Evolutionary conservation across 2,329 filamentous ascomycete species (phyloP).

Genomic region (Domatiomyces catenatus): DNA sequence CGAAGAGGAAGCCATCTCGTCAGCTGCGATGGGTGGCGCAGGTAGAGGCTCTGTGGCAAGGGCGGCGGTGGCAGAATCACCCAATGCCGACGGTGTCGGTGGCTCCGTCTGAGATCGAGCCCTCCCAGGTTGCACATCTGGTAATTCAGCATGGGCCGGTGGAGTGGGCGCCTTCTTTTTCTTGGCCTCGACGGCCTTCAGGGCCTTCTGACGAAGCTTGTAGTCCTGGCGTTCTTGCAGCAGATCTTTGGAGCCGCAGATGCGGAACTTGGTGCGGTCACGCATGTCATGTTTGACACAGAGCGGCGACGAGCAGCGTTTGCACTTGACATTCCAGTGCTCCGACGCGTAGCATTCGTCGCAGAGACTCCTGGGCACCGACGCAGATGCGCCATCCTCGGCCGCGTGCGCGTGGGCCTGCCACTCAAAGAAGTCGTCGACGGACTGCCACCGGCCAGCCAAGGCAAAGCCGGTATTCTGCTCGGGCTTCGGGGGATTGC

Average conservation of each 20-base stretch:
- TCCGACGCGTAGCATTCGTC: conserved; percentile 43
- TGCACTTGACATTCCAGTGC: conserved; percentile 45
- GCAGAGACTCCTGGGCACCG: conserved; percentile 38
- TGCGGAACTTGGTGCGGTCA: conserved; percentile 36
- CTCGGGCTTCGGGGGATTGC: conserved; percentile 1
- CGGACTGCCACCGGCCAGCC: conserved; percentile 20
- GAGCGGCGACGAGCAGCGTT: conserved; percentile 40
- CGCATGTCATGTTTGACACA: conserved; percentile 47
- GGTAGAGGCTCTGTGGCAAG: not conserved
- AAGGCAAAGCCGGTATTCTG: not conserved
- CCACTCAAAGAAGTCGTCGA: conserved; percentile 28
- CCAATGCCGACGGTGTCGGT: not conserved
- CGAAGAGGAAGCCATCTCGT: not conserved
- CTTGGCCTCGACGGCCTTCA: not conserved
- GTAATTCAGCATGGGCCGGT: not conserved
- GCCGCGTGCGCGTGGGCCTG: conserved; percentile 4
- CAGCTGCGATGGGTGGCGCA: not conserved
- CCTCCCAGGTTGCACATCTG: not conserved
- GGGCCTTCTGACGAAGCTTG: conserved; percentile 12
- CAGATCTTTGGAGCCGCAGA: conserved; percentile 43
- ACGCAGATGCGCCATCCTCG: conserved; percentile 4
- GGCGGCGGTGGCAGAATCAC: not conserved
- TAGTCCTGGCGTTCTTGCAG: conserved; percentile 34
- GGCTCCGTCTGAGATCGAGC: not conserved
- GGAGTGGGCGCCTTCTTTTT: not conserved